These are phyloP conservation scores for Candida takata DNA, from an alignment of 805 yeast genomes.

Conservation along the genomic window DNA sequence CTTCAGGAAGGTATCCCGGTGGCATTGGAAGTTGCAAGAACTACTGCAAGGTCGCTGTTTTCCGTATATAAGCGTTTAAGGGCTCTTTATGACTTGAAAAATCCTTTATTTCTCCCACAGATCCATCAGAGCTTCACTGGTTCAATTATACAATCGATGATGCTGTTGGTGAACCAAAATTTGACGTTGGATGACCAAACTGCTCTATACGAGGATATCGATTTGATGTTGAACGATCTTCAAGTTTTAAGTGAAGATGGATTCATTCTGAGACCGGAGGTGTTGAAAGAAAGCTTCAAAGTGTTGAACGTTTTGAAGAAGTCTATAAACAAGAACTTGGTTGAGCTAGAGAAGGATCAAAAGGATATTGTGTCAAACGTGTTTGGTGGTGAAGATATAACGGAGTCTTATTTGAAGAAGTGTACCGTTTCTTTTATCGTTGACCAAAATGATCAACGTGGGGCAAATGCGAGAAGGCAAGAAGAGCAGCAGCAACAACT, in stretches of 20 bases:
- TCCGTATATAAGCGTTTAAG: slow-evolving; percentile 24
- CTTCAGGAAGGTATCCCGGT: slow-evolving; percentile 22
- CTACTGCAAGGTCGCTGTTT: slow-evolving; percentile 22
- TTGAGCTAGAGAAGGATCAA: slow-evolving; percentile 23
- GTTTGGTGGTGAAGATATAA: slow-evolving; percentile 26
- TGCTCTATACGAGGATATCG: slow-evolving; percentile 21
- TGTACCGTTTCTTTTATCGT: slow-evolving; percentile 24
- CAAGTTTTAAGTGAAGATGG: slow-evolving; percentile 19
- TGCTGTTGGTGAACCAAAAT: slow-evolving; percentile 21
- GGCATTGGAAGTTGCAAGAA: slow-evolving; percentile 24
- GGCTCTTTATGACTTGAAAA: slow-evolving; percentile 17
- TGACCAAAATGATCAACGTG: slow-evolving; percentile 9
- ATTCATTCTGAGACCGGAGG: slow-evolving; percentile 22
- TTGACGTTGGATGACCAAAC: slow-evolving; percentile 16
- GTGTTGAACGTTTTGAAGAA: slow-evolving; percentile 22
- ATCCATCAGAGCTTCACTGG: slow-evolving; percentile 29
- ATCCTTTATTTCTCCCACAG: slow-evolving; percentile 25
- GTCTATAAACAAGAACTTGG: slow-evolving; percentile 19
- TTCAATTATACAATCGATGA: slow-evolving; percentile 26
- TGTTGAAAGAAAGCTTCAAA: slow-evolving; percentile 23
- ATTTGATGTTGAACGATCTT: slow-evolving; percentile 21
- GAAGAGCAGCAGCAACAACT: slow-evolving; percentile 4
- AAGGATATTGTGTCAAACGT: slow-evolving; percentile 26
- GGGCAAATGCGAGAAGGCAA: slow-evolving; percentile 6
- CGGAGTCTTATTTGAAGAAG: slow-evolving; percentile 24